Evolutionary conservation across 2,329 filamentous ascomycete genomes (phyloP), one percentile per base, ranked within the genome.

Genomic region (Geoglossum cookeanum): DNA sequence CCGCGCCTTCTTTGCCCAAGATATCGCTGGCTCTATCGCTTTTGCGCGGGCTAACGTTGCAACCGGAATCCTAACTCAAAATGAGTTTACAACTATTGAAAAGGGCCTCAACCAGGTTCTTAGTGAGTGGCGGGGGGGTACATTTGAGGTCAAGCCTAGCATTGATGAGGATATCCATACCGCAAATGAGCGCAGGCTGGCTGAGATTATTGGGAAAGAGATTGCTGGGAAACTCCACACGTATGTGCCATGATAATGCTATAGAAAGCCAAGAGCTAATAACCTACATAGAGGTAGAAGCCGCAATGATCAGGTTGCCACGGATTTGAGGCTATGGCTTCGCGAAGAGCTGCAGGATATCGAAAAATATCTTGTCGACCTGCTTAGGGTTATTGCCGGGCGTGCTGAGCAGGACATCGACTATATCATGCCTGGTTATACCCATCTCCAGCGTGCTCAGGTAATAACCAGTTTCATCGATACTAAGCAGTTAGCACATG

Each of bases 151-250:
- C 62, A 67, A 72, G 62, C 71, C 73, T 29, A 68, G 69, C 37
- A 70, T 75, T 51, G 74, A 76, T 57, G 74, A 76, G 64, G 75
- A 78, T 62, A 77, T 78, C 42, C 75, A 78, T 65, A 78, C 75
- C 1, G 75, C 75, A 47, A 78, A 78, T 60, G 75, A 77, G 68
- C 65, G 74, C 47, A 64, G 74, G 56, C 65, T 77, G 58, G 84
- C 86, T 55, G 89, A 95, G 73, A 78, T 95, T 61, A 90, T 95
- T 61, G 87, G 89, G 65, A 90, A 85, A 69, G 80, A 89, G 30
- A 81, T 85, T 58, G 87, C 84, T 0, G 88, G 90, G 29, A 95
- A 95, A 74, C 78, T 95, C 58, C 90, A 95, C 71, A 95, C 89
- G n/a, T n/a, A n/a, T n/a, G n/a, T n/a, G n/a, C n/a, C n/a, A n/a